Base-by-base conservation (phyloP, 2,329 filamentous ascomycete genomes). In the Ophiostoma ulmi region DNA sequence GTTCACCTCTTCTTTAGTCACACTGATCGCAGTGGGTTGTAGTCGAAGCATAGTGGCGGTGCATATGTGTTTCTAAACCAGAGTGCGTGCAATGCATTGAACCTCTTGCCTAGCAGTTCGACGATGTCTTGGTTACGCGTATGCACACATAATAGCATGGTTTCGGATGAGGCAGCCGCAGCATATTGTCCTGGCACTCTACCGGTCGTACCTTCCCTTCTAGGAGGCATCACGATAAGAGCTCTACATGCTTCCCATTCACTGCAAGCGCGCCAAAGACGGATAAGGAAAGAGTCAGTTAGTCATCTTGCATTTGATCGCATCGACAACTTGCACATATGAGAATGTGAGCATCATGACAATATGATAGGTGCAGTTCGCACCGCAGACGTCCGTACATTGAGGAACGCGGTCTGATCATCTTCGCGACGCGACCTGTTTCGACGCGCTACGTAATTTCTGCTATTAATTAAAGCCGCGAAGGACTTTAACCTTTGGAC, bases 1-100 rank as follows among this genome's bases (percentile, higher is more conserved):
- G 71, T 80, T 78, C 68, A 83, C 79, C 73, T 84, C 82, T 14
- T 78, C 75, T 72, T 80, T 78, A 65, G 80, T 79, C 71, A 84
- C 70, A 39, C 77, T 77, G 67, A 83, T 78, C 4, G 77, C 75
- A 1, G 82, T 83, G 22, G 80, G 79, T 36, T 74, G 73, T 70
- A 81, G 77, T 68, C 81, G 81, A 36, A 84, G 73, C 82, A 84
- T 84, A 11, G 17, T 67, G n/a, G 58, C 39, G 22, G 64, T 41
- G 44, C 6, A 3, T 20, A 17, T n/a, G 11, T 17, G 35, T 48
- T 5, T 58, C n/a, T 26, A 48, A 22, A 48, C 36, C 5, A 39
- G 1, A 1, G 11, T 64, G 61, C 5, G 13, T 14, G 58, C 11
- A 52, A n/a, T 52, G 58, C 3, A 10, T 7, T 58, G 52, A 10